These are phyloP conservation scores for Collybia mongolica DNA, from an alignment of 768 basidiomycete genomes.

Conservation along the genomic window DNA sequence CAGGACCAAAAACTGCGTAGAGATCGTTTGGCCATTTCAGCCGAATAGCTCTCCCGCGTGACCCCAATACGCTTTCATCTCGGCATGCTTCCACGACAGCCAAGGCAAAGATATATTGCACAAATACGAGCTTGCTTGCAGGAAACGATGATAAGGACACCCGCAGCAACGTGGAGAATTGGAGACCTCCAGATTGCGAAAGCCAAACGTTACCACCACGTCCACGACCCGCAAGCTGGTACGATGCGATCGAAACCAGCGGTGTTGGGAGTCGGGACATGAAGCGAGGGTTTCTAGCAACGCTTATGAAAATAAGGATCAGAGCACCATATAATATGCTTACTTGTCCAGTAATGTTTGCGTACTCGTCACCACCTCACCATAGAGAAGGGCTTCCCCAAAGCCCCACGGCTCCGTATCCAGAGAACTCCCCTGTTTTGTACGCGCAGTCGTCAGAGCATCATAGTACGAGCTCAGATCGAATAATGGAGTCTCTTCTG, in stretches of 20 bases:
- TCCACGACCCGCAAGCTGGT: constrained; percentile 86
- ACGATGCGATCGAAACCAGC: constrained; percentile 79
- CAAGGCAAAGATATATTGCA: constrained; percentile 90
- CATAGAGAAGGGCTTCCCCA: constrained; percentile 82
- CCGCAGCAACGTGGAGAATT: constrained; percentile 75
- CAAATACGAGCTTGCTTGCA: constrained; percentile 75
- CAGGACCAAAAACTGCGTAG: constrained; percentile 62
- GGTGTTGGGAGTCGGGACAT: constrained; percentile 72
- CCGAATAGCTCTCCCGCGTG: constrained; percentile 54
- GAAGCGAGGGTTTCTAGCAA: constrained; percentile 69
- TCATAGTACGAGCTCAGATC: constrained; percentile 60
- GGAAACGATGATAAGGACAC: constrained; percentile 51
- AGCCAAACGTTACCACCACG: constrained; percentile 91
- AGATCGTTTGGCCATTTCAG: constrained; percentile 99
- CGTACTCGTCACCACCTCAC: constrained; percentile 89
- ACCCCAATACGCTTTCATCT: constrained; percentile 52
- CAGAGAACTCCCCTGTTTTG: constrained; percentile 20
- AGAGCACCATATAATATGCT: constrained; percentile 23
- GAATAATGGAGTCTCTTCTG: constrained; percentile 70
- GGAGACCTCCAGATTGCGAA: constrained; percentile 86
- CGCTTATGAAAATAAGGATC: constrained; percentile 3
- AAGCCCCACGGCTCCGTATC: constrained; percentile 44
- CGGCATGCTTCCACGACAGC: constrained; percentile 88
- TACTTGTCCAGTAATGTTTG: constrained; percentile 94
- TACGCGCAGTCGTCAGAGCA: constrained; percentile 38